Percentiles rank a stretch among this genome's conserved stretches.
Evolutionary conservation across 2,329 filamentous ascomycete species (phyloP).

Genomic region (Clonostachys chloroleuca): DNA sequence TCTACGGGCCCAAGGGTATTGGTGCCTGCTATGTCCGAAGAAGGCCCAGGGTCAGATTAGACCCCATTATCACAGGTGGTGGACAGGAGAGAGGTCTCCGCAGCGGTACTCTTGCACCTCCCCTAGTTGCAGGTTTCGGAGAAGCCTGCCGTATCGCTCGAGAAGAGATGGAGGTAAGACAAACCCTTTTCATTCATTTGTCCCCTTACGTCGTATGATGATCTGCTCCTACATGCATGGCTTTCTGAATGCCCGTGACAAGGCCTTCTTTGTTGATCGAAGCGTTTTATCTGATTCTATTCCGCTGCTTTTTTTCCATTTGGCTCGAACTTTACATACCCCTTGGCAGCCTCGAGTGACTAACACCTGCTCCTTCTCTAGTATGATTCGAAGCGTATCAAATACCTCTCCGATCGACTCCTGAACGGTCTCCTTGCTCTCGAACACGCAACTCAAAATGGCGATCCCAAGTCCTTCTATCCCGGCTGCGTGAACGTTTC

Average conservation of each 20-base stretch:
- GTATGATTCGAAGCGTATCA: constrained; percentile 90
- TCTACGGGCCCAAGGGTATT: constrained; percentile 96
- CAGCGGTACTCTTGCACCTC: constrained; percentile 88
- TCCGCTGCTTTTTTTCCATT: background rate
- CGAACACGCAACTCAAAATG: constrained; percentile 91
- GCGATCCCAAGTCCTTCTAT: constrained; percentile 78
- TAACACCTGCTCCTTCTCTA: constrained; percentile 30
- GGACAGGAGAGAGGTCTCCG: constrained; percentile 93
- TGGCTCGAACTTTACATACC: background rate
- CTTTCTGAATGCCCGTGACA: constrained; percentile 76
- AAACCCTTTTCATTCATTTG: constrained; percentile 5
- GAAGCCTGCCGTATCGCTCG: constrained; percentile 91
- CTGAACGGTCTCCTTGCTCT: constrained; percentile 77
- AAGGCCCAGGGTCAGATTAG: constrained; percentile 86
- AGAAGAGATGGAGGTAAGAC: constrained; percentile 83
- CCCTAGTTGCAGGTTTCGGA: constrained; percentile 86
- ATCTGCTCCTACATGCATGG: constrained; percentile 84
- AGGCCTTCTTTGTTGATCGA: constrained; percentile 52
- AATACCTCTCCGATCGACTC: constrained; percentile 76
- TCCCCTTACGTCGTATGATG: constrained; percentile 54
- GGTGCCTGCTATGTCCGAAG: constrained; percentile 94
- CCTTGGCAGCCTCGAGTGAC: background rate
- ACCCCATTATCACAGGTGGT: constrained; percentile 93
- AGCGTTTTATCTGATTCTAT: constrained; percentile 59
- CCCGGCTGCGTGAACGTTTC: constrained; percentile 98